Conservation (phyloP, 768 basidiomycete genomes). For the Lactarius indigo region DNA sequence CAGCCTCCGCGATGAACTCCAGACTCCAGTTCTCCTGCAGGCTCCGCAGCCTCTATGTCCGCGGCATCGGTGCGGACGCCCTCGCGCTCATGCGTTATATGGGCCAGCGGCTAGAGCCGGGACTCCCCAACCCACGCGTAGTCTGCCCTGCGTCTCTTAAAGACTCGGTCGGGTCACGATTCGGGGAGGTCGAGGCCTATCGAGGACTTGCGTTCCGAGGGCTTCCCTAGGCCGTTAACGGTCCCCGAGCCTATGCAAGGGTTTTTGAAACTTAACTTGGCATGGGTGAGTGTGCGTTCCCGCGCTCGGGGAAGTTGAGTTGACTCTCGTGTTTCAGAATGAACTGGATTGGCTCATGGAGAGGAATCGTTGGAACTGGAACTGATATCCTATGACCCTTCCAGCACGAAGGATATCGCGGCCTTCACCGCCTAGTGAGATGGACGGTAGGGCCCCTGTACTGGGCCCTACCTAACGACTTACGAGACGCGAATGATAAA, state of each 20-base stretch:
- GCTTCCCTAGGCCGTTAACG: slow-evolving; percentile 11
- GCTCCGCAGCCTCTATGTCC: slow-evolving; percentile 7
- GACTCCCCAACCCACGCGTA: background rate
- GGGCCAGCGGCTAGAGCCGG: slow-evolving; percentile 15
- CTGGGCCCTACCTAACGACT: background rate
- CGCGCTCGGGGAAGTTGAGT: background rate
- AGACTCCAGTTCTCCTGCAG: background rate
- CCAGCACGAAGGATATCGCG: background rate
- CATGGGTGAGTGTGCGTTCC: background rate
- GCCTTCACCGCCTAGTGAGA: background rate
- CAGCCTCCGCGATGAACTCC: slow-evolving; percentile 12
- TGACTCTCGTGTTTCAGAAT: background rate
- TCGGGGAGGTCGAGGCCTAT: slow-evolving; percentile 12
- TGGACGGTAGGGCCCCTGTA: background rate
- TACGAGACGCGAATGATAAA: background rate
- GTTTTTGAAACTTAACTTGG: slow-evolving; percentile 10
- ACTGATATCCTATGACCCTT: background rate
- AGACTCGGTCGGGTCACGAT: slow-evolving; percentile 2
- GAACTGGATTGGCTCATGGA: slow-evolving; percentile 21
- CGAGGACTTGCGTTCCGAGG: slow-evolving; percentile 2
- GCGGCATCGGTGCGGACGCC: slow-evolving; percentile 2
- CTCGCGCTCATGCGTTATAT: slow-evolving; percentile 14
- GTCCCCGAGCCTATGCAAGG: slow-evolving; percentile 11
- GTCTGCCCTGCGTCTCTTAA: slow-evolving; percentile 11
- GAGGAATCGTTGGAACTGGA: slow-evolving; percentile 17